Percentiles rank a stretch among this genome's conserved stretches.
Conservation (phyloP, 495 filamentous ascomycete genomes). For the Penicilliopsis zonata region DNA sequence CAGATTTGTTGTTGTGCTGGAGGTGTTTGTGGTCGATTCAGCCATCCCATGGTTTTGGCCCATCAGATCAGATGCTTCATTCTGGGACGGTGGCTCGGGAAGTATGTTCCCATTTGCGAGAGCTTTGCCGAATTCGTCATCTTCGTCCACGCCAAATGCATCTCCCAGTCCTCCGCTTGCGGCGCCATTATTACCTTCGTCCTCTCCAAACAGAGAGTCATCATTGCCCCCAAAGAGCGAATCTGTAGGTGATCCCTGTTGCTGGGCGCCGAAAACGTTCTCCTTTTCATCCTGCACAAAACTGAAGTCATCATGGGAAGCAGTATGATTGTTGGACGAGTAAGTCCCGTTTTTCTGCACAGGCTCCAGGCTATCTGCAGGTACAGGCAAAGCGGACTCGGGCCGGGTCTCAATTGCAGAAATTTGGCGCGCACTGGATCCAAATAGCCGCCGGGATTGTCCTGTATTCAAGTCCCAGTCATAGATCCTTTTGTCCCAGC, state of each 20-base stretch:
- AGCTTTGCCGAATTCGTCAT: constrained; percentile 74
- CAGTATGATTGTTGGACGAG: constrained; percentile 42
- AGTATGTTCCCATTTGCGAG: constrained; percentile 53
- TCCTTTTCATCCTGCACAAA: constrained; percentile 36
- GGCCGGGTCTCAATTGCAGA: constrained; percentile 79
- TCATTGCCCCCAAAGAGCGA: constrained; percentile 49
- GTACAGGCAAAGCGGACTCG: constrained; percentile 60
- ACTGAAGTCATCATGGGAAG: constrained; percentile 25
- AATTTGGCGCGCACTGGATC: constrained; percentile 70
- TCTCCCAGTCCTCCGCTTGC: constrained; percentile 43
- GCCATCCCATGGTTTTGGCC: constrained; percentile 6
- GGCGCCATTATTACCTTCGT: constrained; percentile 45
- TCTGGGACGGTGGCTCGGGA: constrained; percentile 28
- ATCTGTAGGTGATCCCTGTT: constrained; percentile 56
- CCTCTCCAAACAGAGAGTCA: constrained; percentile 69
- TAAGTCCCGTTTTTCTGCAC: constrained; percentile 53
- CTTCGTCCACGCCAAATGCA: constrained; percentile 62
- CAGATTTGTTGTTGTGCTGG: constrained; percentile 2
- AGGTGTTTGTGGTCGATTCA: constrained; percentile 3
- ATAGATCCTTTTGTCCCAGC: constrained; percentile 88
- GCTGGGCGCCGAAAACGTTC: constrained; percentile 22
- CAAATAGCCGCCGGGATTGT: constrained; percentile 58
- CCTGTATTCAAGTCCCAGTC: constrained; percentile 97
- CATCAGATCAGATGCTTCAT: constrained; percentile 18
- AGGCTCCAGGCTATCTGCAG: constrained; percentile 52